Evolutionary conservation across 805 yeast genomes (phyloP), one percentile per base, ranked within the genome.

Genomic region (Millerago galiae): DNA sequence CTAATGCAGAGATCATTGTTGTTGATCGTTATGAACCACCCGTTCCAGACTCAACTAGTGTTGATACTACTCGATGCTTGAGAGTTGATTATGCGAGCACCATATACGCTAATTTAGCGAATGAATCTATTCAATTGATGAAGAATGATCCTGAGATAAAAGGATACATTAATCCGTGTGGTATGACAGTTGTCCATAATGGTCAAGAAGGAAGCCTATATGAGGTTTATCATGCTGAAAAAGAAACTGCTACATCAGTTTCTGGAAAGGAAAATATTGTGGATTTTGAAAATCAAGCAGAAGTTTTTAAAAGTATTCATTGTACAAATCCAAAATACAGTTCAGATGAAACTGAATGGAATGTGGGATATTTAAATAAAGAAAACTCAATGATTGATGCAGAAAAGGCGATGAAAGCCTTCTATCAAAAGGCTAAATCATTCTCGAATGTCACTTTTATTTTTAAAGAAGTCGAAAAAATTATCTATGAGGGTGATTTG

Each of bases 21-120:
- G 29, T 49, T 28, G 53, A 49, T 34, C 29, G 49, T 14, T 45
- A 43, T 29, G 53, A 47, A 33, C 53, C 51, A 5, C 53, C 51
- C 27, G 51, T 47, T 5, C 30, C 41, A 3, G 51, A 49, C 34
- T 48, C 47, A 4, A 25, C 53, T 4, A 42, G 47, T 29, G 51
- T 49, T 16, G 53, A 49, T 25, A 44, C 51, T 13, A 44, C 53
- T 3, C 27, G 53, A 9, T 47, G 50, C 30, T 33, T 49, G 9
- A 37, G 48, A 26, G 26, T 43, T 8, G 53, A 49, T 35, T 49
- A 49, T 38, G 36, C 15, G 12, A 46, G 44, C 15, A 35, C 41
- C 10, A 15, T 40, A 13, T 44, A 49, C 30, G 45, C 40, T 5
- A 32, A 45, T 4, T 34, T 49, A 25, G 41, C 53, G 8, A 32